phyloP scores from a whole-genome alignment of 1,284 basidiomycete species.

The Ceratobasidium sp. region DNA sequence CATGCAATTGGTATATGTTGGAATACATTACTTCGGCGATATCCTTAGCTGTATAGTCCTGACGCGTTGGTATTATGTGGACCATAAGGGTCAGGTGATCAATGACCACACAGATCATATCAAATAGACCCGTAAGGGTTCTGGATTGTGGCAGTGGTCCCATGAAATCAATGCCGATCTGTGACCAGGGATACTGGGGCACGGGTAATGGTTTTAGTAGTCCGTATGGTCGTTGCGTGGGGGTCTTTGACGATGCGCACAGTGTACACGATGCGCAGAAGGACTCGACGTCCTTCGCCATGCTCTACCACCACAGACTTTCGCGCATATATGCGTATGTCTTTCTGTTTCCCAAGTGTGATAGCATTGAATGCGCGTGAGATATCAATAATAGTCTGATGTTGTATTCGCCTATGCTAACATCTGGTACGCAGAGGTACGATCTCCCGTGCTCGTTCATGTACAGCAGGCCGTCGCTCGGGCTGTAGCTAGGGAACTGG shows the following conservation, averaged over 20 bases:
- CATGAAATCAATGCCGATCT: slow-evolving; percentile 57
- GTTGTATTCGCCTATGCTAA: not conserved
- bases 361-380: slow-evolving; percentile 46
- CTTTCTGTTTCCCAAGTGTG: slow-evolving; percentile 54
- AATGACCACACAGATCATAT: slow-evolving; percentile 54
- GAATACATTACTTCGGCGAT: slow-evolving; percentile 50
- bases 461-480: not conserved
- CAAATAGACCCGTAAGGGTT: slow-evolving; percentile 50
- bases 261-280: slow-evolving; percentile 52
- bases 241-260: slow-evolving; percentile 47
- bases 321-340: slow-evolving; percentile 52
- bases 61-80: slow-evolving; percentile 51
- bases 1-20: slow-evolving; percentile 50
- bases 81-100: slow-evolving; percentile 55
- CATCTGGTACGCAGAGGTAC: slow-evolving; percentile 6
- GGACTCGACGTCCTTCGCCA: slow-evolving; percentile 48
- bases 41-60: slow-evolving; percentile 46
- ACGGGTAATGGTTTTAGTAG: slow-evolving; percentile 46
- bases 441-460: not conserved
- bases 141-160: slow-evolving; percentile 52
- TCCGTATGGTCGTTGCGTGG: slow-evolving; percentile 36
- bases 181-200: slow-evolving; percentile 45
- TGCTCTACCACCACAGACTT: slow-evolving; percentile 55
- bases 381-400: not conserved
- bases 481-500: not conserved